Evolutionary conservation across 139 green algal genomes (phyloP).

Genomic region (Haematococcus lacustris): DNA sequence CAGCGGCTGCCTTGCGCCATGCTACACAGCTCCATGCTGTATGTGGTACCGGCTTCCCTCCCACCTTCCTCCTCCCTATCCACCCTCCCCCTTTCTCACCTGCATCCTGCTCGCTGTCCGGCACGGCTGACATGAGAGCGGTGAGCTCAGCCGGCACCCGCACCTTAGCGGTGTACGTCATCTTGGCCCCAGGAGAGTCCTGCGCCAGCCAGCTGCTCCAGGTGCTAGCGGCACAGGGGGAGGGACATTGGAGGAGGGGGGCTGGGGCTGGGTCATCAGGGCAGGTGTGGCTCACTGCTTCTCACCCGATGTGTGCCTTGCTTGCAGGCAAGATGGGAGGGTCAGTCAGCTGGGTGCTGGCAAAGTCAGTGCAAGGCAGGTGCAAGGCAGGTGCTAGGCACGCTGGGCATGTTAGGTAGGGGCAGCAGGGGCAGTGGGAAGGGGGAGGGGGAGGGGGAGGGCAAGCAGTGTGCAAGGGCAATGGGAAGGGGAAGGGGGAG

Average conservation of each 20-base stretch:
- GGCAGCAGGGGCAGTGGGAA: neutral
- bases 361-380: neutral
- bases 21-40: no score
- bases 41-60: no score
- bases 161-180: constrained; percentile 67
- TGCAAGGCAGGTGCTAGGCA: no score
- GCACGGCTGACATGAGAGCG: constrained; percentile 78
- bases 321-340: neutral
- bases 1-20: no score
- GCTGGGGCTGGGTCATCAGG: neutral
- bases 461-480: neutral
- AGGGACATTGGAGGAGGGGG: neutral
- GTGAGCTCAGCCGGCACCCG: constrained; percentile 54
- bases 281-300: neutral
- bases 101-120: constrained; percentile 18
- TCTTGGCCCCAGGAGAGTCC: constrained; percentile 80
- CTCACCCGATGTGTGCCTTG: neutral
- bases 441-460: no score
- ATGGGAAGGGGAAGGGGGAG: neutral
- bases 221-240: neutral
- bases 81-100: no score
- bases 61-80: no score
- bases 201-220: constrained; percentile 16
- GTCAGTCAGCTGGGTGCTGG: neutral
- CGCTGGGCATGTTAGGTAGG: neutral